Base-by-base conservation (phyloP, 768 basidiomycete genomes). In the Amanita thiersii region DNA sequence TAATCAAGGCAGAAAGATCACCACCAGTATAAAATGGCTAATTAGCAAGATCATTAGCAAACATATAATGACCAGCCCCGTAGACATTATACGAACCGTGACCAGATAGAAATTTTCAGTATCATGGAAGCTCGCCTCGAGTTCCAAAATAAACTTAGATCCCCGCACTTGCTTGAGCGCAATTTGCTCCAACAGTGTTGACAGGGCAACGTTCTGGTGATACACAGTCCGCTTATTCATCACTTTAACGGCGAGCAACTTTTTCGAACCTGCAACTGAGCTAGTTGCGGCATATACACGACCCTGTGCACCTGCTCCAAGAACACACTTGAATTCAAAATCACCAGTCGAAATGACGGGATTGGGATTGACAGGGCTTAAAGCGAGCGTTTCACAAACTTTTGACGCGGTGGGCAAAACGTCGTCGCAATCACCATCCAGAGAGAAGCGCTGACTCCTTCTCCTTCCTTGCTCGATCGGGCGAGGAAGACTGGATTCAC, bases 91-190 rank as follows among this genome's bases (percentile, higher is more conserved):
- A 39, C 48, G 5, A 37, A 54, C 52, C 25, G 49, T 52, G 20
- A 48, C 42, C 1, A 54, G 32, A 21, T 50, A 54, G 20, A 52
- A 50, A 24, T 35, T 41, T 8, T 18, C 10, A 12, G 37, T 35
- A 29, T 54, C 51, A 14, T 47, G 41, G 19, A 52, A 54, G 5
- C 43, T 45, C 2, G 49, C 51, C 17, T 32, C 39, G 6, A 54
- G 23, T 15, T 44, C 37, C 2, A 52, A 15, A 31, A 54, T 21
- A 25, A 49, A 49, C n/a, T 45, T 44, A 15, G 32, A 33, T 2
- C 39, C 41, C 11, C 36, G 24, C 12, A 46, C 17, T 9, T 30
- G 24, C 20, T 44, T 44, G 21, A 54, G 35, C 3, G 45, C 33
- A 1, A 28, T 34, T 29, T 52, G 52, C 31, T 54, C 52, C 26